Conservation (phyloP, 2,329 filamentous ascomycete species). For the Penicillium sp. region DNA sequence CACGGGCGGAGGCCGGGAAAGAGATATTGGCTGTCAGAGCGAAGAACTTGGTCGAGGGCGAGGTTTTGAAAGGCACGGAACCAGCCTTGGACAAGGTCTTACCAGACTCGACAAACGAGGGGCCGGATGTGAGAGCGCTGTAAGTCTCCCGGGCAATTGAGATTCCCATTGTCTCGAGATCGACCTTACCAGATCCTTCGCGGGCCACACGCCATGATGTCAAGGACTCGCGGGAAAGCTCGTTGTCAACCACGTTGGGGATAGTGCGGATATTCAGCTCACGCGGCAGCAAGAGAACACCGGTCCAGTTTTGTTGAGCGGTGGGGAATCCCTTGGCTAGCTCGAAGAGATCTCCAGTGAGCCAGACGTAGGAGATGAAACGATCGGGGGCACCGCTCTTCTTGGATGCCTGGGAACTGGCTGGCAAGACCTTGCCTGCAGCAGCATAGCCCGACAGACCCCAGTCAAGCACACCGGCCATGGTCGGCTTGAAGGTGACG, state of each 20-base stretch:
- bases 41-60: conserved; percentile 5
- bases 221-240: not conserved
- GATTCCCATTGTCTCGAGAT: conserved; percentile 19
- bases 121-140: conserved; percentile 4
- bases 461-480: conserved; percentile 23
- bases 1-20: conserved; percentile 2
- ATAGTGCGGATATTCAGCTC: conserved; percentile 12
- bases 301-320: conserved; percentile 17
- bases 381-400: conserved; percentile 18
- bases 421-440: conserved; percentile 19
- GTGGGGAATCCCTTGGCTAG: conserved; percentile 13
- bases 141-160: conserved; percentile 19
- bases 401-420: conserved; percentile 12
- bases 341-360: conserved; percentile 17
- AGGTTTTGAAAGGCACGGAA: not conserved
- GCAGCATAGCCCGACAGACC: conserved; percentile 17
- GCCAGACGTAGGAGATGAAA: conserved; percentile 19
- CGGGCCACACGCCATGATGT: conserved; percentile 9
- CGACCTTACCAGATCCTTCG: not conserved
- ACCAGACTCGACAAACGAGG: not conserved
- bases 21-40: not conserved
- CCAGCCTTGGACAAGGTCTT: conserved; percentile 6
- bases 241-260: conserved; percentile 16
- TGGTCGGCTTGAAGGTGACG: conserved; percentile 15
- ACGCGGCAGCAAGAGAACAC: conserved; percentile 14